Conservation (phyloP, 345 rosid genomes). For the Leavenworthia alabamica region DNA sequence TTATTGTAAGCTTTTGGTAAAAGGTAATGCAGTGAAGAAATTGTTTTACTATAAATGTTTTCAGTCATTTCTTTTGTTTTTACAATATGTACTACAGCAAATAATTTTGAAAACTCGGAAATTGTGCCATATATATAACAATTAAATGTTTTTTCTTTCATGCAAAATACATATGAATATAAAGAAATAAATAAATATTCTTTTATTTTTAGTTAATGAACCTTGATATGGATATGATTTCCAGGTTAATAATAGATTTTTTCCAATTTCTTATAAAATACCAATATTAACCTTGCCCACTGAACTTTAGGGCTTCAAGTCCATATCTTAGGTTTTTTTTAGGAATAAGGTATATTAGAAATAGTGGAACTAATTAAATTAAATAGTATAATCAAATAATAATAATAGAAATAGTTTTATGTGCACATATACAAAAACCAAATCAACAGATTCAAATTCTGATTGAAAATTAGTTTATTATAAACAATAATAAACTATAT, state of each 20-base stretch:
- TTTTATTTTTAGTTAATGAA: neutral
- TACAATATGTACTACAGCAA: neutral
- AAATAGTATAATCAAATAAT: neutral
- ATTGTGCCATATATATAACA: neutral
- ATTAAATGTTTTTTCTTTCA: neutral
- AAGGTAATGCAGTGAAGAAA: slow-evolving; percentile 19
- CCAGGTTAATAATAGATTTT: neutral
- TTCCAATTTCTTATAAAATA: neutral
- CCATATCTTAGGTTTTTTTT: slow-evolving; percentile 19
- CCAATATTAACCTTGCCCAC: slow-evolving; percentile 14
- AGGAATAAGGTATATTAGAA: neutral
- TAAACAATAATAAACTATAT: neutral
- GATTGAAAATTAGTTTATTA: neutral
- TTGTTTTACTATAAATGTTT: slow-evolving; percentile 1
- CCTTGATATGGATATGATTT: neutral
- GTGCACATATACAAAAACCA: neutral
- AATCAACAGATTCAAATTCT: neutral
- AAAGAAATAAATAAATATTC: neutral
- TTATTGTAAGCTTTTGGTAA: slow-evolving; percentile 22
- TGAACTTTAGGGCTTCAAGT: slow-evolving; percentile 26
- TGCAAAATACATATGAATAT: neutral
- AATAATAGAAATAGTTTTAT: neutral
- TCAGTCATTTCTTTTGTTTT: slow-evolving; percentile 8
- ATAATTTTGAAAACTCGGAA: neutral
- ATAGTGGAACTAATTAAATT: slow-evolving; percentile 6